Base-by-base conservation (phyloP, 1,139 yeast species). In the Starmera stellimalicola region DNA sequence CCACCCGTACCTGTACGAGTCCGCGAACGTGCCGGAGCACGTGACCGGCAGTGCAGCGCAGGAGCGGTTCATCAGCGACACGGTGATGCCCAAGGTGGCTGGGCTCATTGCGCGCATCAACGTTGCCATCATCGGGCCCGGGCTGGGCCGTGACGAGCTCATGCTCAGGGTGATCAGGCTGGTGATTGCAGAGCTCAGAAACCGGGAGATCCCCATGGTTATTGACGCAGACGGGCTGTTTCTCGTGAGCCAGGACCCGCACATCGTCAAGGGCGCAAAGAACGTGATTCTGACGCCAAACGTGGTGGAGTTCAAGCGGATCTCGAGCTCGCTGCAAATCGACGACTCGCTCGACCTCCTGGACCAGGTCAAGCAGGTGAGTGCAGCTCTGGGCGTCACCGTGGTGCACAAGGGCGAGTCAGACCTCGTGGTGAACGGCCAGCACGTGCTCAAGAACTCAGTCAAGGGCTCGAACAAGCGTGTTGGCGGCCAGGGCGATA, bases 401-500 rank as follows among this genome's bases (percentile, higher is more conserved):
- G 63, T 91, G 15, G 57, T 91, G 14, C 72, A 82, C 33, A 91
- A 91, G 55, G 96, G 96, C 1, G 42, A 48, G 1, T 46, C 46
- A 2, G 98, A 91, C 48, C 44, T 69, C 28, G 78, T 87, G 18
- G 59, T 43, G 22, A 46, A 44, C 6, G 64, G 63, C 16, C 63
- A 60, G 17, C 48, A 48, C 9, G 50, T 54, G 27, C 41, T 78
- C 5, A 50, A 60, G 7, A 66, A 63, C 38, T 62, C 60, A 7
- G 51, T 63, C 16, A 47, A 55, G 15, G 97, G 97, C 0, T 78
- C 91, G 11, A 55, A 58, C 34, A 77, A 79, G 45, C 63, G 94
- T 18, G 85, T 78, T 8, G 88, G 93, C n/a, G 94, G 94, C 0
- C 94, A 83, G 55, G 94, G 94, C 10, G 94, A 83, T 47, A 77